Conservation (phyloP, 371 early-diverging fungal genomes). For the Mucor saturninus region DNA sequence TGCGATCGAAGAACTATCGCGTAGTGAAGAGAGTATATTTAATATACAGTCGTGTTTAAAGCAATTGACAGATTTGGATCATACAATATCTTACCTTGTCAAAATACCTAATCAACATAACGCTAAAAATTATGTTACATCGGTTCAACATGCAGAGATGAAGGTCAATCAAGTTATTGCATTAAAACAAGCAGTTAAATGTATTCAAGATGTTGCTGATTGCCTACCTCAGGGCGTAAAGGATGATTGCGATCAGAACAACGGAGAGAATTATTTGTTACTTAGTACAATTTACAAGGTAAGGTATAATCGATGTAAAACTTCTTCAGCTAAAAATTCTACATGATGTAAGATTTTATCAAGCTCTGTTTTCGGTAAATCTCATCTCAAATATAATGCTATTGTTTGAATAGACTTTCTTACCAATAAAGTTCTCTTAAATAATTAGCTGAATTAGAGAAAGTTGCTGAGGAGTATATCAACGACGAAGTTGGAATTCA, state of each 20-base stretch:
- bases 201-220: conserved; percentile 41
- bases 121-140: conserved; percentile 30
- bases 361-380: conserved; percentile 29
- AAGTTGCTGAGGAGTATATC: conserved; percentile 55
- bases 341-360: conserved; percentile 27
- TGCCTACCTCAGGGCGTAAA: conserved; percentile 22
- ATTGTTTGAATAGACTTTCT: neutral
- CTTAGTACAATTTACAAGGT: conserved; percentile 23
- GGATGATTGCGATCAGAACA: neutral
- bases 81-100: conserved; percentile 30
- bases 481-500: conserved; percentile 74
- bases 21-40: conserved; percentile 42
- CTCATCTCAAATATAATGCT: conserved; percentile 8
- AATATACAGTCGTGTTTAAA: conserved; percentile 38
- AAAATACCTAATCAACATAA: conserved; percentile 36
- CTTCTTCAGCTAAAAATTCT: neutral
- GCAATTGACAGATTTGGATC: conserved; percentile 35
- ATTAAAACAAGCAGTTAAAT: conserved; percentile 67
- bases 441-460: conserved; percentile 39
- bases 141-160: conserved; percentile 66
- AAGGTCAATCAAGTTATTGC: conserved; percentile 74
- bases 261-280: neutral
- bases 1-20: conserved; percentile 55
- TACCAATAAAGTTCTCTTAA: conserved; percentile 7
- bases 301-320: neutral